Percentiles rank a stretch among this genome's conserved stretches.
These are phyloP conservation scores for Lantana camara DNA, from an alignment of 257 asterid species.

Conservation along the genomic window DNA sequence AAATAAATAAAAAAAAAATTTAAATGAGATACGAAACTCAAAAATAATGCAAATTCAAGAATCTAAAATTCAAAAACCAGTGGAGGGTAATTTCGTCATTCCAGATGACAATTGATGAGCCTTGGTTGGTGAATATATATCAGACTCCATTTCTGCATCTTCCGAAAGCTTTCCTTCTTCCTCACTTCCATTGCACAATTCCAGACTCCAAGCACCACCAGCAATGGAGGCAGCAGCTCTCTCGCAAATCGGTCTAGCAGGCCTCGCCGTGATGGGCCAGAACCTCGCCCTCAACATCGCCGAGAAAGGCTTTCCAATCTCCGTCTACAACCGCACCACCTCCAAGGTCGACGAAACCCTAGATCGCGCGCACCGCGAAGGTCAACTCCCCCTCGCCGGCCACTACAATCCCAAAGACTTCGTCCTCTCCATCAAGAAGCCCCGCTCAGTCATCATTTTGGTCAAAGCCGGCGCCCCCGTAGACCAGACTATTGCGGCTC, in stretches of 20 bases:
- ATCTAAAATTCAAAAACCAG: neutral
- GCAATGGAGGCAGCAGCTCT: slow-evolving; percentile 51
- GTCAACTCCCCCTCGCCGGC: slow-evolving; percentile 69
- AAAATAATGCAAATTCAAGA: too few relatives aligned
- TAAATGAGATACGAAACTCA: too few relatives aligned
- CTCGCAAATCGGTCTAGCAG: slow-evolving; percentile 81
- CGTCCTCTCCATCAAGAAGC: slow-evolving; percentile 64
- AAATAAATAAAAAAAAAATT: too few relatives aligned
- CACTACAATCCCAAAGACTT: slow-evolving; percentile 72
- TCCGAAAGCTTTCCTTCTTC: neutral
- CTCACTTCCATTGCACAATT: slow-evolving; percentile 14
- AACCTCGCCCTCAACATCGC: slow-evolving; percentile 88
- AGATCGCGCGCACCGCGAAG: slow-evolving; percentile 81
- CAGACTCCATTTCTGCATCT: neutral
- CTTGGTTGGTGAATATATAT: slow-evolving; percentile 8
- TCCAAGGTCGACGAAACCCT: slow-evolving; percentile 84
- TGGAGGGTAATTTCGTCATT: slow-evolving; percentile 28
- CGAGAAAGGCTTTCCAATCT: slow-evolving; percentile 86
- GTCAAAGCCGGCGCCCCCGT: slow-evolving; percentile 96
- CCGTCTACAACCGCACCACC: slow-evolving; percentile 78
- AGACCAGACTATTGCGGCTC: slow-evolving; percentile 82
- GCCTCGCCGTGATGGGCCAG: slow-evolving; percentile 91
- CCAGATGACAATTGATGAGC: neutral
- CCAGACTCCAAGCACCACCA: neutral
- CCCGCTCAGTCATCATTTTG: slow-evolving; percentile 79